Conservation (phyloP, 306 rosid species). For the Mimosa bimucronata region DNA sequence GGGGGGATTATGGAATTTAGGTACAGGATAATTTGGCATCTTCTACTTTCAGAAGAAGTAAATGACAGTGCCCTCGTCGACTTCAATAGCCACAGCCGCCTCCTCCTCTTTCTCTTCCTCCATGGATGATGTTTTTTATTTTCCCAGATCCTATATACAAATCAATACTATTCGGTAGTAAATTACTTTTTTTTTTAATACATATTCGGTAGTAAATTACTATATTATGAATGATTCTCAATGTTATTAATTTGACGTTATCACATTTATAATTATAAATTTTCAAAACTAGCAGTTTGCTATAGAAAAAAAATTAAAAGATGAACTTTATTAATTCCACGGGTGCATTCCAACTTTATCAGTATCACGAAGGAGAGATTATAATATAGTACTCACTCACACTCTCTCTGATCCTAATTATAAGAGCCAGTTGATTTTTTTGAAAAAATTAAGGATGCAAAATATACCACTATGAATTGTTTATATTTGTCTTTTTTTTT, state of each 20-base stretch:
- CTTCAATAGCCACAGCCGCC: slow-evolving; percentile 3
- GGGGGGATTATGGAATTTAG: slow-evolving; percentile 14
- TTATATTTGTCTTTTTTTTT: no score
- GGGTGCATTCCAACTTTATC: background rate
- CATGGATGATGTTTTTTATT: background rate
- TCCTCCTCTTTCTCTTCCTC: background rate
- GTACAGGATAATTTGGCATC: slow-evolving; percentile 2
- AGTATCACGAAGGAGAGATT: background rate
- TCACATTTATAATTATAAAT: no score
- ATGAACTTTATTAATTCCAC: background rate
- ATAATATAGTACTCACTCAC: no score
- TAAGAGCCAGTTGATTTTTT: no score
- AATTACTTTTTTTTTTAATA: no score
- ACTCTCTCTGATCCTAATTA: no score
- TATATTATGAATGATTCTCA: no score
- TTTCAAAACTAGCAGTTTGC: background rate
- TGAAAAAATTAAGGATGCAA: no score
- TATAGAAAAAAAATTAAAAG: background rate
- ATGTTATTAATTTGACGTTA: background rate
- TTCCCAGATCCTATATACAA: background rate
- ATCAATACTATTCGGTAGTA: no score
- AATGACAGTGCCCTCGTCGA: background rate
- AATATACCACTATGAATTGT: no score
- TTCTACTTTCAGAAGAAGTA: slow-evolving; percentile 10
- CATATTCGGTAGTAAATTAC: no score